phyloP scores from a whole-genome alignment of 1,139 yeast genomes.

The Yarrowia galli region DNA sequence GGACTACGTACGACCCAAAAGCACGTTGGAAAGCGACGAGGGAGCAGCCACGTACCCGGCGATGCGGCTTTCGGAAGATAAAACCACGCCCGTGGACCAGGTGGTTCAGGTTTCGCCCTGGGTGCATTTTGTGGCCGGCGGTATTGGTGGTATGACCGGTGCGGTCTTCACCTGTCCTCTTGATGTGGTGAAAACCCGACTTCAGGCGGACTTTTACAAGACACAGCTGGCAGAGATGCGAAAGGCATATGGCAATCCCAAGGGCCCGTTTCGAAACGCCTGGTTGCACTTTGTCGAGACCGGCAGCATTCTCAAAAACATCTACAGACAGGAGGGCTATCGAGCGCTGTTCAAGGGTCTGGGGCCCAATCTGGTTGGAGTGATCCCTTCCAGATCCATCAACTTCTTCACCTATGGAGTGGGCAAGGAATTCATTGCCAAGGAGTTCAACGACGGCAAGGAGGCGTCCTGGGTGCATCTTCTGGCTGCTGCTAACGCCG shows the following conservation, averaged over 20 bases:
- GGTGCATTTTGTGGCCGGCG: constrained; percentile 99
- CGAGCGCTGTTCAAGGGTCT: constrained; percentile 90
- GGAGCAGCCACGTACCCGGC: constrained; percentile 37
- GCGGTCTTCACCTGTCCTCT: constrained; percentile 93
- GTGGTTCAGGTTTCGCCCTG: constrained; percentile 67
- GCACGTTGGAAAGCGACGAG: constrained; percentile 38
- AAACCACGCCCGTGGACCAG: constrained; percentile 17
- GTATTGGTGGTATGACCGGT: constrained; percentile 97
- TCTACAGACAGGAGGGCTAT: constrained; percentile 79
- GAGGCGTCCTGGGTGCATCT: constrained; percentile 90
- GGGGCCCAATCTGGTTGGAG: constrained; percentile 97
- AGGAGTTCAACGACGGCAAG: constrained; percentile 69
- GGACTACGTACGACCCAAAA: constrained; percentile 36
- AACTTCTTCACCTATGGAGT: constrained; percentile 97
- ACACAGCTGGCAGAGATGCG: constrained; percentile 43
- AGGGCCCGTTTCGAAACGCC: constrained; percentile 54
- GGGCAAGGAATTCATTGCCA: constrained; percentile 75
- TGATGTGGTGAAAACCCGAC: constrained; percentile 94
- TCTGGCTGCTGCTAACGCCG: constrained; percentile 89
- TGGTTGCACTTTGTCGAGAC: constrained; percentile 84
- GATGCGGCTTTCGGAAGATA: constrained; percentile 32
- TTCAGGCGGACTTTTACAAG: constrained; percentile 82
- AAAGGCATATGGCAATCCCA: constrained; percentile 51
- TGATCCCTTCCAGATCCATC: constrained; percentile 97
- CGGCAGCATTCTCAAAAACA: constrained; percentile 68